Evolutionary conservation across 2,329 filamentous ascomycete species (phyloP), one percentile per base, ranked within the genome.

Genomic region (Arthrobotrys megalospora): DNA sequence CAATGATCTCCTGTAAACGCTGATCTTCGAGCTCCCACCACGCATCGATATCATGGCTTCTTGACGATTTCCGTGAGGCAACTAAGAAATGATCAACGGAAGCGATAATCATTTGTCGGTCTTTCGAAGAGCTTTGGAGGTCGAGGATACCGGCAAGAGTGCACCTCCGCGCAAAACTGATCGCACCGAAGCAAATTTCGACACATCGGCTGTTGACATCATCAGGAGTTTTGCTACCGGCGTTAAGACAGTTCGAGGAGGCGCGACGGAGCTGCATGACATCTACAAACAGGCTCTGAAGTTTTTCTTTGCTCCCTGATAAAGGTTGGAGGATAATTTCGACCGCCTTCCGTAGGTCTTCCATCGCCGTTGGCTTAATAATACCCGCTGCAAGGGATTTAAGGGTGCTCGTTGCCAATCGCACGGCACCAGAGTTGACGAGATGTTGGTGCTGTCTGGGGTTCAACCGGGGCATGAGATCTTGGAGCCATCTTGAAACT

Each of bases 21-120:
- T 79, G 76, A 43, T 79, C 76, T 16, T 72, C 76, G 24, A 68
- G 32, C 16, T 79, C 76, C 76, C 67, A 73, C 68, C 76, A 79
- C 41, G 43, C 19, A 11, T 66, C 52, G 24, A 71, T 71, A n/a
- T 71, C 67, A 21, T 60, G 38, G 19, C 28, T n/a, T 24, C 73
- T 68, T 6, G 73, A 41, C 4, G 28, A 43, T 36, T 73, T 79
- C 8, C 62, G 67, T 14, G 69, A 68, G 11, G 76, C 67, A 24
- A 79, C 76, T 10, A 73, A 12, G 55, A 68, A 79, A 36, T 79
- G 68, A 45, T 72, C 76, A 6, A 73, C 64, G 1, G 76, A 73
- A 38, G 67, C 48, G 10, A 69, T 21, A 34, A 73, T 67, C 68
- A 72, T 73, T 12, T 55, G 16, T 19, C 73, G 66, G 19, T 72